phyloP scores from a whole-genome alignment of 2,329 filamentous ascomycete species.

The Zalaria obscura region DNA sequence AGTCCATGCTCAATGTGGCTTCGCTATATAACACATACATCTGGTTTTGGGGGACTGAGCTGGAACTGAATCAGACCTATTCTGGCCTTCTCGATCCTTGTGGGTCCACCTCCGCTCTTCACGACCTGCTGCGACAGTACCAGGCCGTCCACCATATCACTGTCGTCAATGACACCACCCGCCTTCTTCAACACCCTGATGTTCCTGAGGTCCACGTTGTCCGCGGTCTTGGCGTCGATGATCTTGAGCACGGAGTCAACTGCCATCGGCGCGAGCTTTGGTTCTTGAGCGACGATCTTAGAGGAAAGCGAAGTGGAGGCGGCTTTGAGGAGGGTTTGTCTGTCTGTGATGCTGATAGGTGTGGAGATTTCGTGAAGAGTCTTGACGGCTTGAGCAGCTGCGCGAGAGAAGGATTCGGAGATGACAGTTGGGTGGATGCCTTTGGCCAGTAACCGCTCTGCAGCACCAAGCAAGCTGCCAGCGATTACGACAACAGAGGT shows the following conservation, averaged over 20 bases:
- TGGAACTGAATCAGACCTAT: constrained; percentile 98
- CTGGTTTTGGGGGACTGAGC: constrained; percentile 92
- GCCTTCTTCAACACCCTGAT: constrained; percentile 97
- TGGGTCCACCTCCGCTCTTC: constrained; percentile 83
- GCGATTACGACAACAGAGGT: constrained; percentile 97
- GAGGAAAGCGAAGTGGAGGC: constrained; percentile 94
- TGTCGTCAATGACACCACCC: constrained; percentile 95
- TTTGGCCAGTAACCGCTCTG: constrained; percentile 80
- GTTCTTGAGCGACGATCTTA: constrained; percentile 97
- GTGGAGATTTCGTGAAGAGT: constrained; percentile 92
- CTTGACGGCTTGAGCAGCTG: constrained; percentile 74
- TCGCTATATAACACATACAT: constrained; percentile 39
- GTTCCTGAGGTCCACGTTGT: constrained; percentile 93
- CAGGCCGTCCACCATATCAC: constrained; percentile 88
- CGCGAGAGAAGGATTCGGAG: constrained; percentile 92
- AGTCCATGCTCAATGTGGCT: too few species aligned
- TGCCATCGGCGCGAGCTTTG: constrained; percentile 93
- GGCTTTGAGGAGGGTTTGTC: constrained; percentile 81
- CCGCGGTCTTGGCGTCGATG: constrained; percentile 87
- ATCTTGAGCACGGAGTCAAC: constrained; percentile 93
- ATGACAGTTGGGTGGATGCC: constrained; percentile 95
- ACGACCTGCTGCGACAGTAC: constrained; percentile 86
- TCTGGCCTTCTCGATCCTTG: constrained; percentile 89
- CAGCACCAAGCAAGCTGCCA: constrained; percentile 84
- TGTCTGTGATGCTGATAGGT: constrained; percentile 79